phyloP scores from a whole-genome alignment of 208 protist species.

The Trypanosomatidae sp. region DNA sequence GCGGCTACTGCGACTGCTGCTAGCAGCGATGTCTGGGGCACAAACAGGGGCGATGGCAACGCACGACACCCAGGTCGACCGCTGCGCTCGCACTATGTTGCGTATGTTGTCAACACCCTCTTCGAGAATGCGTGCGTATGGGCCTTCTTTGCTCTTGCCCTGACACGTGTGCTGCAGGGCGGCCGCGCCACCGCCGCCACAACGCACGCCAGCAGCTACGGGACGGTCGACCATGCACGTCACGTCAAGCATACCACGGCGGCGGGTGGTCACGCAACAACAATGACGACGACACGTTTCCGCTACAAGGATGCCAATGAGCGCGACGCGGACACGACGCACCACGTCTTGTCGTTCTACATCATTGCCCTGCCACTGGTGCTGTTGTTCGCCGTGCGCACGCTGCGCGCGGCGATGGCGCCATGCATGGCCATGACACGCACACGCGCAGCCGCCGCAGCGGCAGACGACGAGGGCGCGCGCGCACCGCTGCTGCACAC shows the following conservation, averaged over 20 bases:
- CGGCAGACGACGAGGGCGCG: background rate
- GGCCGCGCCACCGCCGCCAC: background rate
- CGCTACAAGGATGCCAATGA: background rate
- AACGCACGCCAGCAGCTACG: background rate
- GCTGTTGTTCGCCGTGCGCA: too few relatives aligned
- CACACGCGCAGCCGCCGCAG: background rate
- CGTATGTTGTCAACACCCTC: background rate
- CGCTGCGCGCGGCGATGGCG: too few relatives aligned
- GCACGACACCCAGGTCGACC: background rate
- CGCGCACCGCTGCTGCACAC: background rate
- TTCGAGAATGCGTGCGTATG: conserved; percentile 24
- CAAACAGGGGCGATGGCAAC: background rate
- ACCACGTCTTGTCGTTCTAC: background rate
- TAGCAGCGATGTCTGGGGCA: background rate
- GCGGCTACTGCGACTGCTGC: too few relatives aligned
- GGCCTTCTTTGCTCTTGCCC: conserved; percentile 15
- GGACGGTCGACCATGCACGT: background rate
- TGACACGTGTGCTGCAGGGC: conserved; percentile 11
- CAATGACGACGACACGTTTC: background rate
- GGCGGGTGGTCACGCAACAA: background rate
- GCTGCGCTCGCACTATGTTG: background rate
- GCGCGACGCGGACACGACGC: background rate
- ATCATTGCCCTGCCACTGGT: background rate
- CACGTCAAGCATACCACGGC: background rate
- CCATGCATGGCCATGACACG: too few relatives aligned